Evolutionary conservation across 352 stramenopile genomes (phyloP), one percentile per base, ranked within the genome.

Genomic region (Phytophthora litchii): DNA sequence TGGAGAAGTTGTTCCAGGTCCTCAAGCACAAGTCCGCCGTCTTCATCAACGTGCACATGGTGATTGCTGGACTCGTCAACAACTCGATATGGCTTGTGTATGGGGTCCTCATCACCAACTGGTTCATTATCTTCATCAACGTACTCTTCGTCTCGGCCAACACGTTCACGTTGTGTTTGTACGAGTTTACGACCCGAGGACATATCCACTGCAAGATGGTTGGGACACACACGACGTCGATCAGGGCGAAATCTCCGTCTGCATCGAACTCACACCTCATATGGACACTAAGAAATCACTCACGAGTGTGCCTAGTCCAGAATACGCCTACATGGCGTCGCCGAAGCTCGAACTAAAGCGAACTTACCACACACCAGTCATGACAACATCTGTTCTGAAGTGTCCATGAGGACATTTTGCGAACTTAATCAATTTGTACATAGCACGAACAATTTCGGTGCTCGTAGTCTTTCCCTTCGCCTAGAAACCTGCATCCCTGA

Each of bases 1-100:
- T 80, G 60, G 73, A 80, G 64, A 75, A 70, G 32, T 46, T 83
- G 21, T 64, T 60, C 21, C 70, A 72, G 17, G 73, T 82, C 25
- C 58, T 80, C 31, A 68, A 68, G 37, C 45, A 72, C 56, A 72
- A 74, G 44, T 83, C 63, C 13, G 76, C 54, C 16, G 62, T 73
- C 13, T 86, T 80, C 65, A 73, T 88, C 44, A 76, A 78, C 31
- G 72, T 88, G 42, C 60, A 78, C 44, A 76, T 88, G 63, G 69
- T 83, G 12, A 36, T 78, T 35, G 70, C 72, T 21, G 72, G 69
- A 21, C 56, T 70, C 1, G 51, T 74, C 41, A 88, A 82, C 65
- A 83, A 79, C 53, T 55, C 25, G 4, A 57, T 80, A 2, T 88
- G 67, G 63, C 56, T 73, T 14, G 45, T 58, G 36, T 76, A 76